Evolutionary conservation across 2,329 filamentous ascomycete species (phyloP).

Genomic region (Exophiala phaeomuriformis): DNA sequence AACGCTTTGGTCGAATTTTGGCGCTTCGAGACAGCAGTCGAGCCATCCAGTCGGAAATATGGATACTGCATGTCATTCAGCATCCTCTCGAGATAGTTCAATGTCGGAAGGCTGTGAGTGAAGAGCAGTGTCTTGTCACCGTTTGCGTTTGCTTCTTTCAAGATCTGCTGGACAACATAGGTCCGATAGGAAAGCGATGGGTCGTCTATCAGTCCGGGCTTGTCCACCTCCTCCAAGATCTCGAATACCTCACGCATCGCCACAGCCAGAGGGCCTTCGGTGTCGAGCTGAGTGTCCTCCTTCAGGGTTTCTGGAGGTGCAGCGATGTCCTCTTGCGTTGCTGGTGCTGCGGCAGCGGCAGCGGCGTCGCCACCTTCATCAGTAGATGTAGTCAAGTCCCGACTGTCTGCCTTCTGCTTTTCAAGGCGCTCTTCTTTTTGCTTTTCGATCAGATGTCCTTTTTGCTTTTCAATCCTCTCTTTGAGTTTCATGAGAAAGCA

Average conservation of each 20-base stretch:
- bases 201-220: constrained; percentile 35
- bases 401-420: too few relatives aligned
- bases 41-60: constrained; percentile 60
- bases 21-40: constrained; percentile 49
- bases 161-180: constrained; percentile 58
- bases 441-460: background rate
- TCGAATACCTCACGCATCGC: constrained; percentile 11
- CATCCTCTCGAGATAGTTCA: constrained; percentile 60
- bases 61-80: constrained; percentile 44
- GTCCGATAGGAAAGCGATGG: constrained; percentile 60
- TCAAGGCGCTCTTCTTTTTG: too few relatives aligned
- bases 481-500: constrained; percentile 47
- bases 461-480: constrained; percentile 27
- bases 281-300: constrained; percentile 6
- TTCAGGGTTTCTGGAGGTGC: constrained; percentile 3
- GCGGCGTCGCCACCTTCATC: background rate
- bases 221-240: constrained; percentile 23
- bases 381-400: too few relatives aligned
- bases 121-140: constrained; percentile 77
- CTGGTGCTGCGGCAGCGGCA: background rate
- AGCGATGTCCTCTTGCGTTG: background rate
- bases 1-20: constrained; percentile 61
- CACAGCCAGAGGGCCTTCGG: constrained; percentile 8
- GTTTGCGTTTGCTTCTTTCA: constrained; percentile 54
- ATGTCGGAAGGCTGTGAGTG: constrained; percentile 61